Evolutionary conservation across 768 basidiomycete genomes (phyloP), one percentile per base, ranked within the genome.

Genomic region (Lentinula sp.): DNA sequence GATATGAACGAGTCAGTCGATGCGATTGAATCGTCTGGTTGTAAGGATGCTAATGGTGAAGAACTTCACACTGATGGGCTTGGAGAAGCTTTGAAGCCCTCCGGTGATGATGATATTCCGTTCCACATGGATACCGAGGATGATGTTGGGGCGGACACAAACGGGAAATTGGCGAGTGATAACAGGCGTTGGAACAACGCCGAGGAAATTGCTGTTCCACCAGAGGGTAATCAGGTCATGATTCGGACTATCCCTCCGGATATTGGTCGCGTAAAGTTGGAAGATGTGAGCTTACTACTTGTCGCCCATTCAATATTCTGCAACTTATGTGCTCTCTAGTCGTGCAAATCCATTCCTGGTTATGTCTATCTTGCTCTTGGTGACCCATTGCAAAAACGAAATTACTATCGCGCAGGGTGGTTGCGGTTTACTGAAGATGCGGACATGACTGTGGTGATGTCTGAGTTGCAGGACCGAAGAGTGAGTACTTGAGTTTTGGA

Each of bases 321-420:
- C 12, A 7, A 45, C 3, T 62, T 28, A 58, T 13, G 53, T 32
- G 18, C 65, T 46, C 23, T 65, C 37, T 59, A 97, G 95, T 84
- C 88, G 41, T 91, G 90, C 68, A 76, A 80, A 61, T 85, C 84
- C 66, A 78, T 93, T 59, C 82, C 88, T 4, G 95, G 95, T 2
- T 98, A 87, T 71, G 78, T 91, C 51, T 90, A 96, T 72, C 83
- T 98, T 15, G 94, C 94, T 8, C 76, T 98, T 0, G 93, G 93
- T 32, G 95, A 98, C 65, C 95, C 96, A 9, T 74, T 93, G 45
- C 91, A 93, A 72, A 95, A 95, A 74, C 87, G 93, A 62, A 91
- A 91, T 67, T 98, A 91, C 71, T 94, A 96, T 70, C 91, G 96
- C 36, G 92, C 94, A 1, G 96, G 93, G 12, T 98, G 95, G 95